Base-by-base conservation (phyloP, 129 eudicot genomes). In the Lactuca sativa region DNA sequence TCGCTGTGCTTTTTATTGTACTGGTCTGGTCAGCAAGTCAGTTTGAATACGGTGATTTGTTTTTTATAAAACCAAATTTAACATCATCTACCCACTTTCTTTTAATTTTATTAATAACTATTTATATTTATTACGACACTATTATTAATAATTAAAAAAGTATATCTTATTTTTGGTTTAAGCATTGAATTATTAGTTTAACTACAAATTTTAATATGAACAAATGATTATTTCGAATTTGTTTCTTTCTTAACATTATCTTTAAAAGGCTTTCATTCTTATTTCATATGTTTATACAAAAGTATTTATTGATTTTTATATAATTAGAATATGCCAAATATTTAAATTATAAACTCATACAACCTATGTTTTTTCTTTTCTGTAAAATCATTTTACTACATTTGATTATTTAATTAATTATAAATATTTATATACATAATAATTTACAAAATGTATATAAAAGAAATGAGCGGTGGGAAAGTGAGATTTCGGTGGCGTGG, bases 1-100 rank as follows among this genome's bases (percentile, higher is more conserved):
- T 71, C 12, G 67, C 76, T 47, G 48, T 48, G 16, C 53, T 30
- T 49, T 59, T 58, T n/a, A 53, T 71, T 59, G 68, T 47, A 10
- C 64, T 64, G 56, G 30, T 21, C 17, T 5, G 4, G 14, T 33
- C 37, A 9, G 55, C 49, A 64, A 31, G 74, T 55, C 36, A 62
- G 40, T 63, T 73, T 38, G 71, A 64, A 64, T 52, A 21, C 33
- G 71, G 64, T 62, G 65, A 59, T 43, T 67, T 18, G 12, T 59
- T 58, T 38, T 41, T 41, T 51, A 48, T 25, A 25, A 25, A 48
- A 11, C 15, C 52, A 47, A 47, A 10, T 47, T 47, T n/a, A 11
- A 47, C 49, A 43, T 43, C 13, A 12, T 43, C 13, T 43, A 43
- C 4, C 25, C 58, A 34, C 30, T 15, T 68, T 34, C 40, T 52